Conservation (phyloP, 768 basidiomycete species). For the Thelephora aurantiotincta region DNA sequence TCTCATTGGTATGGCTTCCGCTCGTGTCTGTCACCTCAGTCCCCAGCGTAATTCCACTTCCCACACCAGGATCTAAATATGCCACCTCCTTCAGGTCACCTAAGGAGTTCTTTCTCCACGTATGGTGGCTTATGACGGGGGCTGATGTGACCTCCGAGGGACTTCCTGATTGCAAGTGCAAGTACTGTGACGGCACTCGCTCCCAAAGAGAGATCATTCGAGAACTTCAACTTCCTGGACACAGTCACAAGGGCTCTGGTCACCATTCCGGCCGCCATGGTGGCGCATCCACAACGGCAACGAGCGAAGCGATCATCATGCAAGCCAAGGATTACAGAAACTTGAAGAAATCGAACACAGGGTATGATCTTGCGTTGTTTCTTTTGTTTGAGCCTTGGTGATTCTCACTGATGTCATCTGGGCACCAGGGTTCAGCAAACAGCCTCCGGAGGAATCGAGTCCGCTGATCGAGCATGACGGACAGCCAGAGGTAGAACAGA, state of each 20-base stretch:
- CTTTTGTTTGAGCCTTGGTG: too few relatives aligned
- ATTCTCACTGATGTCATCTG: too few relatives aligned
- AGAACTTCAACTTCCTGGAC: not conserved
- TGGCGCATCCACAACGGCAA: not conserved
- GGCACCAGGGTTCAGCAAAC: too few relatives aligned
- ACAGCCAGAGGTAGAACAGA: too few relatives aligned
- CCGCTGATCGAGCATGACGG: too few relatives aligned
- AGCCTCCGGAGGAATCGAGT: too few relatives aligned
- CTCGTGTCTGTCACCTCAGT: not conserved
- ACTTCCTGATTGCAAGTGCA: constrained; percentile 11
- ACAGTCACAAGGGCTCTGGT: constrained; percentile 2
- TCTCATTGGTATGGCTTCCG: constrained; percentile 10
- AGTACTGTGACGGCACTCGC: constrained; percentile 10
- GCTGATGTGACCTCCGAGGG: constrained; percentile 6
- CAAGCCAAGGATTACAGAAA: constrained; percentile 12
- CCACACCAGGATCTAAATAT: constrained; percentile 6
- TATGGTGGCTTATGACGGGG: constrained; percentile 12
- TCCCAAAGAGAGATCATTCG: constrained; percentile 10
- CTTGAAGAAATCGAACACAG: not conserved
- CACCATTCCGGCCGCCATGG: not conserved
- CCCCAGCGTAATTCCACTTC: not conserved
- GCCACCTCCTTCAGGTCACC: constrained; percentile 13
- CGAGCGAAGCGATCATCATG: constrained; percentile 2
- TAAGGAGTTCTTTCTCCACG: constrained; percentile 12
- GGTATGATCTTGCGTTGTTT: too few relatives aligned